Percentiles rank a stretch among this genome's conserved stretches.
phyloP scores from a whole-genome alignment of 129 eudicot species.

The Mikania micrantha region DNA sequence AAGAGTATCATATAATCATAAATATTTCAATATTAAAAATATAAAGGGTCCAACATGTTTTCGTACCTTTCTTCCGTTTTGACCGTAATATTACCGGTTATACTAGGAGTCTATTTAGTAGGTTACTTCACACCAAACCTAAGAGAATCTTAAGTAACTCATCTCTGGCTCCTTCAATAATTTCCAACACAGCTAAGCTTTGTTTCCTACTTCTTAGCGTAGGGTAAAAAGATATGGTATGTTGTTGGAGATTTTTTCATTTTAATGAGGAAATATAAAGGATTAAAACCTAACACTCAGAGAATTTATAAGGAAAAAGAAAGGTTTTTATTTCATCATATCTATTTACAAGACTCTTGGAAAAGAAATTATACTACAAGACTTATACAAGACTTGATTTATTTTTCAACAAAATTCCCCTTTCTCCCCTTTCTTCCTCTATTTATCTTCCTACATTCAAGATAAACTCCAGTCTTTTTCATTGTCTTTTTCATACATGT shows the following conservation, averaged over 20 bases:
- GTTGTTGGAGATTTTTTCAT: not conserved
- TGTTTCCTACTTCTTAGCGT: not conserved
- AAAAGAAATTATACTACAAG: too few relatives aligned
- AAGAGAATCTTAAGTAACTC: not conserved
- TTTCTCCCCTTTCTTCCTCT: too few relatives aligned
- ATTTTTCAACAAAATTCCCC: not conserved
- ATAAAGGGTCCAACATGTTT: not conserved
- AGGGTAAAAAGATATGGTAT: not conserved
- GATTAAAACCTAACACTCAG: not conserved
- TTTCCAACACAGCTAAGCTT: not conserved
- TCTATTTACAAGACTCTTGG: too few relatives aligned
- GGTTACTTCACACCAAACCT: not conserved
- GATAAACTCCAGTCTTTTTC: too few relatives aligned
- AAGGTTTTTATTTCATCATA: not conserved
- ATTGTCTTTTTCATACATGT: too few relatives aligned
- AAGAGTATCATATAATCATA: too few relatives aligned
- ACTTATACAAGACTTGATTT: too few relatives aligned
- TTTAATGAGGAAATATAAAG: not conserved
- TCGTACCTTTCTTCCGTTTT: not conserved
- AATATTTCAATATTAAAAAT: not conserved
- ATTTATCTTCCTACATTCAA: too few relatives aligned
- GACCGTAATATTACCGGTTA: not conserved
- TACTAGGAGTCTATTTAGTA: not conserved
- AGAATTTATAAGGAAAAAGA: not conserved
- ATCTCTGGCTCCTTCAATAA: not conserved